Evolutionary conservation across 495 filamentous ascomycete genomes (phyloP).

Genomic region (Podospora didyma): DNA sequence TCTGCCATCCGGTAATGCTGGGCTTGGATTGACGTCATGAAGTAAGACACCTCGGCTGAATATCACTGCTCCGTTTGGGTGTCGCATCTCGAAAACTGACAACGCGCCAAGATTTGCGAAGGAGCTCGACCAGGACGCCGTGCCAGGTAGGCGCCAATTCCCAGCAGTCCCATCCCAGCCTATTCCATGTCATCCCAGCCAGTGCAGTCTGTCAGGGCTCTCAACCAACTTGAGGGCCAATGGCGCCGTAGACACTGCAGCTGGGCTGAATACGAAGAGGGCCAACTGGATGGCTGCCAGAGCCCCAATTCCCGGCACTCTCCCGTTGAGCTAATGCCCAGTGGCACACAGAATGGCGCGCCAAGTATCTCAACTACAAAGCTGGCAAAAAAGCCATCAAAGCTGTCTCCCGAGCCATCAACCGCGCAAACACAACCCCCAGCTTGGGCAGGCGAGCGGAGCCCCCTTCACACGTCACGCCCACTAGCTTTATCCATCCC

Average conservation of each 20-base stretch:
- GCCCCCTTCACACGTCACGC: conserved; percentile 18
- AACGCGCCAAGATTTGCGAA: conserved; percentile 50
- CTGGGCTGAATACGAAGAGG: too few relatives aligned
- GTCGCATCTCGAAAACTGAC: neutral
- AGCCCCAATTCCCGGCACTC: too few relatives aligned
- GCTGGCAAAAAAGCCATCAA: conserved; percentile 90
- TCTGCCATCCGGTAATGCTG: conserved; percentile 1
- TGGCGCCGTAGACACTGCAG: too few relatives aligned
- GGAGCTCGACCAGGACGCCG: conserved; percentile 80
- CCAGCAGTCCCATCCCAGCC: neutral
- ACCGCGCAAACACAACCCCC: conserved; percentile 56
- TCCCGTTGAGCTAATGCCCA: neutral
- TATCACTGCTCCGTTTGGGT: neutral
- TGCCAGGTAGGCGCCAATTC: conserved; percentile 57
- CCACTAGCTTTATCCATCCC: conserved; percentile 13
- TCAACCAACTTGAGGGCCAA: too few relatives aligned
- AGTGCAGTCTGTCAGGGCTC: too few relatives aligned
- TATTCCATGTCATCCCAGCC: too few relatives aligned
- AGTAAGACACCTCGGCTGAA: conserved; percentile 17
- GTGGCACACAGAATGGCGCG: conserved; percentile 65
- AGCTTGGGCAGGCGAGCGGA: conserved; percentile 23
- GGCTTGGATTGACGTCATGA: conserved; percentile 30
- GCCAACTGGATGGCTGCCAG: too few relatives aligned
- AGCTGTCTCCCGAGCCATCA: conserved; percentile 65
- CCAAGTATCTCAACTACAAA: conserved; percentile 92